Evolutionary conservation across 2,329 filamentous ascomycete genomes (phyloP).

Genomic region (Monosporascus sp.): DNA sequence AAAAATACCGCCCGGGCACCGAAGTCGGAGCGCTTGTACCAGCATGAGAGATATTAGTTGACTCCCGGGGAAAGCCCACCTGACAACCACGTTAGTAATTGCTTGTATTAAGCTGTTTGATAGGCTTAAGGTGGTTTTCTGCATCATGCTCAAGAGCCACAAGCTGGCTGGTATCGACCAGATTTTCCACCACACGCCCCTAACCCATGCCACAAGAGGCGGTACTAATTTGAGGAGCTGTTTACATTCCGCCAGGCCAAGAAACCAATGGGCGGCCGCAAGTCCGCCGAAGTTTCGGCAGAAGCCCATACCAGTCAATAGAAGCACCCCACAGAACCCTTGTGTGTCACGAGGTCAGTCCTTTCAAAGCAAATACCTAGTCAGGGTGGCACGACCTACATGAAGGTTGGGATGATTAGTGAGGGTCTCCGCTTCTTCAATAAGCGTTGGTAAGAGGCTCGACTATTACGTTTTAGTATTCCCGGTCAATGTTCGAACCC

Average conservation of each 20-base stretch:
- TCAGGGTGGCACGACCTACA: slow-evolving; percentile 45
- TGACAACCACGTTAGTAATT: not conserved
- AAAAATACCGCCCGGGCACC: slow-evolving; percentile 57
- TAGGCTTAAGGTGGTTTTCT: too few relatives aligned
- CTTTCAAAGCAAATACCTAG: slow-evolving; percentile 1
- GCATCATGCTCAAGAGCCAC: too few relatives aligned
- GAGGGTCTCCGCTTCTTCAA: slow-evolving; percentile 73
- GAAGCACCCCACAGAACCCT: slow-evolving; percentile 60
- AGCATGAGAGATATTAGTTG: slow-evolving; percentile 77
- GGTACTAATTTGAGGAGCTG: too few relatives aligned
- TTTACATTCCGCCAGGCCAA: slow-evolving; percentile 59
- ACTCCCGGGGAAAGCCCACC: slow-evolving; percentile 72
- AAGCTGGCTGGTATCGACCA: too few relatives aligned
- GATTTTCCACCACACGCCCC: too few relatives aligned
- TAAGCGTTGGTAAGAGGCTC: slow-evolving; percentile 71
- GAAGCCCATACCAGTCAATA: slow-evolving; percentile 69
- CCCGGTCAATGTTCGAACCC: not conserved
- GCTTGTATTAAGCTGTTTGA: too few relatives aligned
- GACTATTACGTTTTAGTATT: slow-evolving; percentile 26
- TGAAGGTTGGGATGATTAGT: slow-evolving; percentile 76
- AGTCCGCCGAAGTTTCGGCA: slow-evolving; percentile 58
- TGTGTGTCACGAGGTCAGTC: slow-evolving; percentile 15
- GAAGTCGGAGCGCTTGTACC: slow-evolving; percentile 79
- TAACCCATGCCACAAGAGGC: too few relatives aligned
- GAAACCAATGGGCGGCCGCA: slow-evolving; percentile 63